Base-by-base conservation (phyloP, 805 yeast species). In the Saccharomyces kudriavzevii region DNA sequence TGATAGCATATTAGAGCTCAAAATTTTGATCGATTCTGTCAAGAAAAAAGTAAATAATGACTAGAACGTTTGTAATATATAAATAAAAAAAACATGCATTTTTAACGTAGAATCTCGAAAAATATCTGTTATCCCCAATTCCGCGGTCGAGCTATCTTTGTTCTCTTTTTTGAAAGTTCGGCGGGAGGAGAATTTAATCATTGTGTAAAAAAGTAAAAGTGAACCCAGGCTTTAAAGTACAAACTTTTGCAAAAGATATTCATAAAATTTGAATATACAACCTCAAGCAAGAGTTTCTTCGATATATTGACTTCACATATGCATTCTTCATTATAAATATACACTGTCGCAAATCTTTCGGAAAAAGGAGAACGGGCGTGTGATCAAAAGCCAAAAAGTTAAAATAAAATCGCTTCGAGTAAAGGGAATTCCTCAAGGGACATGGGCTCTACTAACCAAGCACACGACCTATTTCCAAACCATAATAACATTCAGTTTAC, bases 21-120 rank as follows among this genome's bases (percentile, higher is more conserved):
- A 64, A 45, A 52, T 56, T 11, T 52, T 67, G 3, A 64, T 67
- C 40, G 68, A 62, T 22, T 61, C 68, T 3, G 70, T 66, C 13
- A 64, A 61, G 51, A 59, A 57, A 45, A 64, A 58, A 29, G 63
- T 66, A 14, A 56, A 55, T 26, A 40, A n/a, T 6, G 43, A 35
- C 9, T 35, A 35, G 10, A 35, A 17, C 22, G 17, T 35, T 17
- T 35, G 43, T 35, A 35, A 35, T 35, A 35, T 35, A 35, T 35
- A 35, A 35, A 17, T 17, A 9, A 35, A 17, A 5, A 17, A 35
- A 35, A 30, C 14, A 13, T 20, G 43, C 43, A 35, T 35, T 35
- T 30, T 35, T 35, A n/a, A 1, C 17, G 8, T 8, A 35, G 13
- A 3, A 2, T 35, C 22, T n/a, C 8, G 24, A 22, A 17, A 31